Percentiles rank a stretch among this genome's conserved stretches.
Conservation (phyloP, 2,329 filamentous ascomycete genomes). For the Ramularia collo-cygni region DNA sequence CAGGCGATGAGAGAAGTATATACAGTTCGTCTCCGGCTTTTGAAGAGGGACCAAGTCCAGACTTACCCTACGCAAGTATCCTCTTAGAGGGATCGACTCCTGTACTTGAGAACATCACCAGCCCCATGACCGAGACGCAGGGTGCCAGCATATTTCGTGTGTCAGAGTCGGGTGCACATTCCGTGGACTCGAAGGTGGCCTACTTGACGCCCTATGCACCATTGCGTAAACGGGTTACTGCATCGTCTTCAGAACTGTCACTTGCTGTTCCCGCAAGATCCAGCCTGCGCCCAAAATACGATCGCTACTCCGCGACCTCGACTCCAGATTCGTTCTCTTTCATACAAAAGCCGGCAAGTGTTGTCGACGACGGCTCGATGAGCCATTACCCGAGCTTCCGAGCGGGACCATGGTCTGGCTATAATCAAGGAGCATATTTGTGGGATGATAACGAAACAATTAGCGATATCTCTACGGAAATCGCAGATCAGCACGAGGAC, state of each 20-base stretch:
- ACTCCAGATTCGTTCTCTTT: conserved; percentile 15
- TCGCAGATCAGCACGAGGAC: conserved; percentile 41
- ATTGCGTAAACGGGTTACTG: background rate
- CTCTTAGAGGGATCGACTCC: conserved; percentile 13
- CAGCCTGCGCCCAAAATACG: background rate
- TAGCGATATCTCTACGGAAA: conserved; percentile 50
- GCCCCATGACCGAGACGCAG: conserved; percentile 27
- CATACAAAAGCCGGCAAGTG: conserved; percentile 15
- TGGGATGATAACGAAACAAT: conserved; percentile 49
- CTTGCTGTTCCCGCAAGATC: background rate
- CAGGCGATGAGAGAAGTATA: background rate
- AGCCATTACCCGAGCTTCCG: conserved; percentile 16
- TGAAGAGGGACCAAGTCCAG: conserved; percentile 10
- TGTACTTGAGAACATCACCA: conserved; percentile 12
- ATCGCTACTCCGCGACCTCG: conserved; percentile 9
- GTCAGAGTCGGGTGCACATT: conserved; percentile 18
- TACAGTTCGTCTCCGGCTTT: conserved; percentile 6
- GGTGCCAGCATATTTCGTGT: conserved; percentile 29
- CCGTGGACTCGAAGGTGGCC: conserved; percentile 4
- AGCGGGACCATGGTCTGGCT: conserved; percentile 10
- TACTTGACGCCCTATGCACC: conserved; percentile 3
- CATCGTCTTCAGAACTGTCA: background rate
- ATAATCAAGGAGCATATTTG: conserved; percentile 40
- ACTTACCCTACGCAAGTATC: conserved; percentile 12
- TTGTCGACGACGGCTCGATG: conserved; percentile 8